phyloP scores from a whole-genome alignment of 768 basidiomycete species.

The Candolleomyces eurysporus region DNA sequence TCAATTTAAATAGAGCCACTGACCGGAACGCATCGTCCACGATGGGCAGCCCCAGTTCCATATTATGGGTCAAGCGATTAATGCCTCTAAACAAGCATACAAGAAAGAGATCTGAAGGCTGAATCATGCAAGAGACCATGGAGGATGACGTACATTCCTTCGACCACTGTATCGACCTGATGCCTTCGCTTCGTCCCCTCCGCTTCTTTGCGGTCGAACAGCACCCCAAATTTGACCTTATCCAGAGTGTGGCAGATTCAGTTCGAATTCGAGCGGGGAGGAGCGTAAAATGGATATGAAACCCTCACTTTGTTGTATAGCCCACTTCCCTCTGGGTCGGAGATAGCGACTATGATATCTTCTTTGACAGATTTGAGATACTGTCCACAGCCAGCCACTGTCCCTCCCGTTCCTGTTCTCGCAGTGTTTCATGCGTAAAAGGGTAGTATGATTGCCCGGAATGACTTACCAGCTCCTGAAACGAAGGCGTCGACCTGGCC shows the following conservation, averaged over 20 bases:
- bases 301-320: slow-evolving; percentile 81
- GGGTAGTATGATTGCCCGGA: neutral
- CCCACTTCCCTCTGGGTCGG: slow-evolving; percentile 94
- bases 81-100: slow-evolving; percentile 60
- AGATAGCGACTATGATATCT: slow-evolving; percentile 65
- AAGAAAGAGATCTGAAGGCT: neutral
- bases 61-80: slow-evolving; percentile 89
- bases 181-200: slow-evolving; percentile 93
- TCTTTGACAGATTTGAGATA: slow-evolving; percentile 77
- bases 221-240: slow-evolving; percentile 88
- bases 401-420: slow-evolving; percentile 90
- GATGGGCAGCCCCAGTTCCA: slow-evolving; percentile 78
- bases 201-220: slow-evolving; percentile 90
- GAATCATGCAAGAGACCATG: neutral
- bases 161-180: slow-evolving; percentile 96
- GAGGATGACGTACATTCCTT: slow-evolving; percentile 63
- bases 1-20: too few relatives aligned
- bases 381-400: slow-evolving; percentile 80
- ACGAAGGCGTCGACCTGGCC: slow-evolving; percentile 84
- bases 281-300: neutral
- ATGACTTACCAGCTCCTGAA: slow-evolving; percentile 72
- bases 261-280: neutral
- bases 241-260: neutral
- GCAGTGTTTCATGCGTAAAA: neutral
- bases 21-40: slow-evolving; percentile 90